These are phyloP conservation scores for Leptographium lundbergii DNA, from an alignment of 2,329 filamentous ascomycete species.

Conservation along the genomic window DNA sequence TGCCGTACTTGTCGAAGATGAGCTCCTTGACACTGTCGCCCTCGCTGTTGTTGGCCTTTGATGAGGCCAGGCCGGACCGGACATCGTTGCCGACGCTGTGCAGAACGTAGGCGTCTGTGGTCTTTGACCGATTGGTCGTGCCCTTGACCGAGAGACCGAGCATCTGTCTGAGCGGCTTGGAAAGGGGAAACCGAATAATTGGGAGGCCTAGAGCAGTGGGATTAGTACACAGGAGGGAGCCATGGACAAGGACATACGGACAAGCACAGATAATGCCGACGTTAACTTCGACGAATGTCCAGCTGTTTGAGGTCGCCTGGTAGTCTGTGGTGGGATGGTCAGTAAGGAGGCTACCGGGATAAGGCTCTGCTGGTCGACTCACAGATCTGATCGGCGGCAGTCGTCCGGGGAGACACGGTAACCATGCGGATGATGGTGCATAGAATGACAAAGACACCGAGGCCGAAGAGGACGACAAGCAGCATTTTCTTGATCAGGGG, in stretches of 20 bases:
- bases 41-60: not conserved
- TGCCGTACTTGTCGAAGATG: not conserved
- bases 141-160: not conserved
- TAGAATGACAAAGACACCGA: constrained; percentile 1
- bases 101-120: not conserved
- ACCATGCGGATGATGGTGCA: constrained; percentile 5
- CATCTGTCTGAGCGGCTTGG: not conserved
- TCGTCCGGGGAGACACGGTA: constrained; percentile 1
- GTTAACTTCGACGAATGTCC: constrained; percentile 11
- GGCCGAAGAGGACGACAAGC: not conserved
- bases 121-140: not conserved
- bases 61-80: not conserved
- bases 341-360: not conserved
- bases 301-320: constrained; percentile 11
- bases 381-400: constrained; percentile 1
- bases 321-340: constrained; percentile 6
- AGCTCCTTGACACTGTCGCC: constrained; percentile 1
- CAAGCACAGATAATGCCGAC: constrained; percentile 12
- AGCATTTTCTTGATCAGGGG: not conserved
- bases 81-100: not conserved
- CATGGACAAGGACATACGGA: constrained; percentile 1
- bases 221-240: not conserved
- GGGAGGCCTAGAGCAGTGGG: not conserved
- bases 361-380: not conserved
- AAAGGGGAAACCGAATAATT: not conserved